phyloP scores from a whole-genome alignment of 1,284 basidiomycete genomes.

The Rhodotorula sp. region DNA sequence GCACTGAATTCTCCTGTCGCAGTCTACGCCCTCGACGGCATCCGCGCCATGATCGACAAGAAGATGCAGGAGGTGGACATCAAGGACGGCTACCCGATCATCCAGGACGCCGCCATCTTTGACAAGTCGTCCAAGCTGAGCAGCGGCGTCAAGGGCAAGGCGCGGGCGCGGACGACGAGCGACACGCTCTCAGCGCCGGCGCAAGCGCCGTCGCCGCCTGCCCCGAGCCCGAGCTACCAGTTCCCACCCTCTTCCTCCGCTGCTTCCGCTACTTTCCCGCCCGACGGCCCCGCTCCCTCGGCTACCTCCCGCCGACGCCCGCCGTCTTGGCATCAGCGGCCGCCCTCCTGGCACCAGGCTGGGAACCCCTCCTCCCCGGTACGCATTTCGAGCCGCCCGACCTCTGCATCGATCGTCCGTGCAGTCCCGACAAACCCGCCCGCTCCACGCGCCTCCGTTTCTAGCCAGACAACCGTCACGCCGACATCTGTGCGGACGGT shows the following conservation, averaged over 20 bases:
- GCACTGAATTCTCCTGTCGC: constrained; percentile 1
- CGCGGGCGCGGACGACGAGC: neutral
- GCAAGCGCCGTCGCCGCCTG: neutral
- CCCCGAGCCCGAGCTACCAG: constrained; percentile 1
- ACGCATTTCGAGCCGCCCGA: constrained; percentile 1
- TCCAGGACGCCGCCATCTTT: constrained; percentile 12
- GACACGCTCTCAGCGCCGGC: neutral
- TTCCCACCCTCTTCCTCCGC: neutral
- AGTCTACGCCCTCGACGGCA: constrained; percentile 47
- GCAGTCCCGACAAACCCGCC: constrained; percentile 27
- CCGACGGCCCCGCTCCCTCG: constrained; percentile 1
- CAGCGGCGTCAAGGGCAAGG: constrained; percentile 19
- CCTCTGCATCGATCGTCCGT: constrained; percentile 11
- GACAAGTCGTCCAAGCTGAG: neutral
- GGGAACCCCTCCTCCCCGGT: constrained; percentile 2
- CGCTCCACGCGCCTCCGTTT: constrained; percentile 1
- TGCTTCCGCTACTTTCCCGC: neutral
- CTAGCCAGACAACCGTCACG: constrained; percentile 1
- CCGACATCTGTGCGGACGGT: neutral
- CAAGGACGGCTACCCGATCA: constrained; percentile 31
- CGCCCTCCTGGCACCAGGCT: constrained; percentile 1
- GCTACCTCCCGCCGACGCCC: neutral
- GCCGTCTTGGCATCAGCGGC: neutral
- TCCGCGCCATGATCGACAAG: constrained; percentile 46
- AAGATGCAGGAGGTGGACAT: constrained; percentile 38